A percentile compares a stretch with the other conserved stretches of the same genome.
These are phyloP conservation scores for Globisporangium barbulae DNA, from an alignment of 352 stramenopile species.

Conservation along the genomic window DNA sequence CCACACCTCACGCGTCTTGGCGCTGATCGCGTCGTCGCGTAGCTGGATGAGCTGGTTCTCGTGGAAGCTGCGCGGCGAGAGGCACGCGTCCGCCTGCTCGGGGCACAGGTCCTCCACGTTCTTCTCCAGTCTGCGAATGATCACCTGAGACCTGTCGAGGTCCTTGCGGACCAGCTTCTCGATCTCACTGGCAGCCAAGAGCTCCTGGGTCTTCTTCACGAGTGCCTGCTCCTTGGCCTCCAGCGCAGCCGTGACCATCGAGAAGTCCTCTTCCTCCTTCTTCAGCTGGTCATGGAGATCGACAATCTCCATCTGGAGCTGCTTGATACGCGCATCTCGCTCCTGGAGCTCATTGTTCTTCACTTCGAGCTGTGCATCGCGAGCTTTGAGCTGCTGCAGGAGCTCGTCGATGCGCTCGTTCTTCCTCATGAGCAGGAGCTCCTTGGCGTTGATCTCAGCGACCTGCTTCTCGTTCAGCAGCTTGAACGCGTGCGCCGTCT, in stretches of 20 bases:
- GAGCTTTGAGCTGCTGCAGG: slow-evolving; percentile 35
- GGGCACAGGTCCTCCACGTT: slow-evolving; percentile 38
- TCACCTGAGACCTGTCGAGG: slow-evolving; percentile 32
- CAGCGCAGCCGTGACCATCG: slow-evolving; percentile 49
- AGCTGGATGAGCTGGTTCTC: slow-evolving; percentile 75
- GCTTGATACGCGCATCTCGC: slow-evolving; percentile 19
- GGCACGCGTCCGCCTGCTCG: slow-evolving; percentile 47
- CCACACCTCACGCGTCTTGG: slow-evolving; percentile 71
- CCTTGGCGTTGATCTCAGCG: slow-evolving; percentile 66
- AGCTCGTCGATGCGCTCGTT: slow-evolving; percentile 63
- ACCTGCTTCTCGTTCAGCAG: slow-evolving; percentile 52
- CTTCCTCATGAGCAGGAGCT: slow-evolving; percentile 56
- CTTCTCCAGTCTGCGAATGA: slow-evolving; percentile 45
- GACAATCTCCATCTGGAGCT: slow-evolving; percentile 25
- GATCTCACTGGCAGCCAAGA: slow-evolving; percentile 21
- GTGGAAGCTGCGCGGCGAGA: slow-evolving; percentile 68
- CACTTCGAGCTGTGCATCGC: slow-evolving; percentile 16
- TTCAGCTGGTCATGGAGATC: slow-evolving; percentile 45
- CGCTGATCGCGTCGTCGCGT: slow-evolving; percentile 65
- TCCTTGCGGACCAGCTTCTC: slow-evolving; percentile 46
- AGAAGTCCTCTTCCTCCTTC: slow-evolving; percentile 69
- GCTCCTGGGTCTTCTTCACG: slow-evolving; percentile 32
- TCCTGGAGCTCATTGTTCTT: slow-evolving; percentile 13
- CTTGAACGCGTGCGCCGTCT: slow-evolving; percentile 35
- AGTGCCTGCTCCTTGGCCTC: slow-evolving; percentile 49